These are phyloP conservation scores for Geum urbanum DNA, from an alignment of 306 rosid genomes.

Conservation along the genomic window DNA sequence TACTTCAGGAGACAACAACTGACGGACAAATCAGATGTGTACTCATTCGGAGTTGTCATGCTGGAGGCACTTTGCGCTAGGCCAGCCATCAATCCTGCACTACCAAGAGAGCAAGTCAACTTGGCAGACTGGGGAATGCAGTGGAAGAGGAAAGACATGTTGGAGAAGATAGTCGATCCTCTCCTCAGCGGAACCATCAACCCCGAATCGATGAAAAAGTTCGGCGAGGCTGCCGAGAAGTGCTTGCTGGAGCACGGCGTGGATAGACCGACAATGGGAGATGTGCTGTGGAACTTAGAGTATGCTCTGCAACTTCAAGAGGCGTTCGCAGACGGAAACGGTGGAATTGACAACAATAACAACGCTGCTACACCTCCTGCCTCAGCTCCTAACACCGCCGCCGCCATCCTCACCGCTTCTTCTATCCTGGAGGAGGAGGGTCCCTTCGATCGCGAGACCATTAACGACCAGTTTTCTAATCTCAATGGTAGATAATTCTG, in stretches of 20 bases:
- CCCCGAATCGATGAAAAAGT: slow-evolving; percentile 48
- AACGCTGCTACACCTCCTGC: not conserved
- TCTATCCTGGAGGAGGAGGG: slow-evolving; percentile 22
- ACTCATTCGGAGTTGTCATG: slow-evolving; percentile 48
- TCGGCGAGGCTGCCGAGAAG: slow-evolving; percentile 52
- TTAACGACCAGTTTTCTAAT: slow-evolving; percentile 54
- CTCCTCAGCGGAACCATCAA: slow-evolving; percentile 33
- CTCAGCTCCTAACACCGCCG: slow-evolving; percentile 8
- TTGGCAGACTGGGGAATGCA: slow-evolving; percentile 58
- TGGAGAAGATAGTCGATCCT: slow-evolving; percentile 47
- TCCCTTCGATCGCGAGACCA: slow-evolving; percentile 25
- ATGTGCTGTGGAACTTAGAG: slow-evolving; percentile 50
- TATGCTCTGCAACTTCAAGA: slow-evolving; percentile 53
- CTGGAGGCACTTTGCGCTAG: slow-evolving; percentile 43
- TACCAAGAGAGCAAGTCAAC: slow-evolving; percentile 50
- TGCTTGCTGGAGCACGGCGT: slow-evolving; percentile 49
- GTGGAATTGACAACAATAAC: slow-evolving; percentile 17
- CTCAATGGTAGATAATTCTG: slow-evolving; percentile 59
- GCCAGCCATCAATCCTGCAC: slow-evolving; percentile 41
- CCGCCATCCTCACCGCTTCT: not conserved
- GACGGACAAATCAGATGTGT: slow-evolving; percentile 51
- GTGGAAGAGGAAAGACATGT: slow-evolving; percentile 41
- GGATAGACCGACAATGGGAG: slow-evolving; percentile 55
- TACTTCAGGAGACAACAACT: slow-evolving; percentile 46
- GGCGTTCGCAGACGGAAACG: slow-evolving; percentile 35